Conservation (phyloP, 139 green algal species). For the Haematococcus lacustris region DNA sequence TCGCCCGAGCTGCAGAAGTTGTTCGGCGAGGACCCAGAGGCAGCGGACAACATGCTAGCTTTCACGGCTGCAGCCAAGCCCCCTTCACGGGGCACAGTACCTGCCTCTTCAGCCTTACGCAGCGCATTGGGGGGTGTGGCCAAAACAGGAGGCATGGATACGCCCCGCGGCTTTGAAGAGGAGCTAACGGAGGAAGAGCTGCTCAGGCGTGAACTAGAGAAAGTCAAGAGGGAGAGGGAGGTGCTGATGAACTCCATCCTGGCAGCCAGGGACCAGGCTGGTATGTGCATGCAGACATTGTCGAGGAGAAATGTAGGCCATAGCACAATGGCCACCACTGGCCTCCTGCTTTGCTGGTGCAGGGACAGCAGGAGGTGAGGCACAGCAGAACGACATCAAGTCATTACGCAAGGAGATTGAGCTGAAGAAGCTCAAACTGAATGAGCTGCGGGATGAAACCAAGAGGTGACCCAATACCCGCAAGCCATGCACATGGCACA, state of each 20-base stretch:
- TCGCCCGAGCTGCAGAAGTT: conserved; percentile 48
- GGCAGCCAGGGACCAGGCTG: conserved; percentile 39
- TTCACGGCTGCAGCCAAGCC: conserved; percentile 23
- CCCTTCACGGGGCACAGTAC: conserved; percentile 4
- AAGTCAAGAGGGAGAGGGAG: conserved; percentile 71
- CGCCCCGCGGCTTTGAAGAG: conserved; percentile 41
- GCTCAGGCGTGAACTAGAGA: conserved; percentile 62
- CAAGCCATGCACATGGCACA: neutral
- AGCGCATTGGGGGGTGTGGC: neutral
- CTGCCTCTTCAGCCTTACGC: neutral
- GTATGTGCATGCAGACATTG: conserved; percentile 12
- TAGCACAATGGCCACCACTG: neutral
- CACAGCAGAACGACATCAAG: conserved; percentile 69
- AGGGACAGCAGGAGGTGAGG: conserved; percentile 62
- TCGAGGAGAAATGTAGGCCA: neutral
- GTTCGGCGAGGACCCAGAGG: conserved; percentile 40
- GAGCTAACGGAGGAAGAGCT: conserved; percentile 70
- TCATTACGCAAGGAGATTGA: conserved; percentile 62
- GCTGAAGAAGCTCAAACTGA: conserved; percentile 74
- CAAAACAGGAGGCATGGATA: conserved; percentile 27
- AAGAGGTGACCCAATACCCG: neutral
- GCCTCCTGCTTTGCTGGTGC: neutral
- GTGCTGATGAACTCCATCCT: conserved; percentile 61
- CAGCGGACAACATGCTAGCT: conserved; percentile 16
- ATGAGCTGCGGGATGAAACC: conserved; percentile 58